Conservation (phyloP, 352 stramenopile species). For the Detonula confervacea region DNA sequence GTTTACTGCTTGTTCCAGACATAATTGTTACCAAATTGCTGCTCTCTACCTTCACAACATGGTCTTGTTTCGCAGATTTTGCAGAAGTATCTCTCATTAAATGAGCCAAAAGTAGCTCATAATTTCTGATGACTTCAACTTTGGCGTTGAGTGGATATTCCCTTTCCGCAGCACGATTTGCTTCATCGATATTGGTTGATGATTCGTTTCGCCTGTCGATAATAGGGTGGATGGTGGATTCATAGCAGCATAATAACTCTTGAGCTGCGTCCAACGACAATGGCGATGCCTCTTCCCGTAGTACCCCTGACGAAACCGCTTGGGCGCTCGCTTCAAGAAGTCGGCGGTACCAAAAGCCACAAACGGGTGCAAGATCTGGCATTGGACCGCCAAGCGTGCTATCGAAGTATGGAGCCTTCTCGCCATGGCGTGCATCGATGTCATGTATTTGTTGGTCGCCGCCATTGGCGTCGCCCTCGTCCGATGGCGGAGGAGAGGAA, state of each 20-base stretch:
- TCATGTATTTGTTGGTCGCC: neutral
- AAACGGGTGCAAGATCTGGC: conserved; percentile 23
- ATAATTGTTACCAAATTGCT: neutral
- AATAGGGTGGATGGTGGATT: conserved; percentile 33
- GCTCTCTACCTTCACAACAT: neutral
- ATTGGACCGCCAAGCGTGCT: conserved; percentile 8
- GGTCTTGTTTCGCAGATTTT: neutral
- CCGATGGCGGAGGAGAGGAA: neutral
- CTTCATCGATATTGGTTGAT: neutral
- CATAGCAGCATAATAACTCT: conserved; percentile 38
- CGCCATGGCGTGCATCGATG: neutral
- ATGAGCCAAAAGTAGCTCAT: conserved; percentile 46
- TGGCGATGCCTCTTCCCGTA: no score
- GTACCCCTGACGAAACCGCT: no score
- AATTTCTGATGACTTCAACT: conserved; percentile 33
- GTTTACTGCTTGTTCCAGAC: neutral
- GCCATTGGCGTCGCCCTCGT: neutral
- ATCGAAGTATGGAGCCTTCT: conserved; percentile 23
- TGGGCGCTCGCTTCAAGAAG: no score
- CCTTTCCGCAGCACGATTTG: neutral
- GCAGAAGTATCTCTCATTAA: conserved; percentile 13
- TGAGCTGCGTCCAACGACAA: neutral
- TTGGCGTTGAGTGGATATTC: neutral
- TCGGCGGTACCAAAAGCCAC: conserved; percentile 24
- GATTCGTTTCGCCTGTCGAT: conserved; percentile 8